Evolutionary conservation across 225 moss, liverwort and hornwort species (phyloP), one percentile per base, ranked within the genome.

Genomic region (Takakia lepidozioides): DNA sequence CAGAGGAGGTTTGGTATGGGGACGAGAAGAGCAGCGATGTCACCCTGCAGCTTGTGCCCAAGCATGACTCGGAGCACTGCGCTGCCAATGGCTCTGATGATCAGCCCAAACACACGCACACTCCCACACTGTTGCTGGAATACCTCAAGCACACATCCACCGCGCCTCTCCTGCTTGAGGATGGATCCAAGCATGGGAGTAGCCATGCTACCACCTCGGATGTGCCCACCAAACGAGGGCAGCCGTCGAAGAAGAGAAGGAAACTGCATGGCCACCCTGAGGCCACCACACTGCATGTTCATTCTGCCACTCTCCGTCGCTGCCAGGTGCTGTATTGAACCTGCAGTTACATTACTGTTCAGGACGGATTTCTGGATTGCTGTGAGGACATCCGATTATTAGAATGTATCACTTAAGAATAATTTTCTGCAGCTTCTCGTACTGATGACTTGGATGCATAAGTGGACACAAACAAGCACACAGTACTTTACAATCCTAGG

Each of bases 281-380:
- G 2, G 23, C 13, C 22, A 46, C 45, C 14, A 25, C 22, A 13
- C 23, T 46, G 25, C 45, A 46, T 25, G 45, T 46, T 46, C 45
- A 46, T 14, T 21, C 21, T 2, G 45, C 45, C 9, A 24, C 45
- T 46, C 45, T 46, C 2, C 25, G 45, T 24, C 45, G 45, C 10
- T 46, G 45, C 23, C 45, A 46, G 45, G 45, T 46, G 25, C 10
- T n/a, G n/a, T n/a, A n/a, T n/a, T n/a, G n/a, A n/a, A n/a, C n/a
- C n/a, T n/a, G n/a, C n/a, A n/a, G n/a, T n/a, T 8, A 7, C 41
- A 17, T 41, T 9, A 17, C 38, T 20, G 20, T 41, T 16, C n/a
- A 5, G 5, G 3, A 9, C 17, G 35, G n/a, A 10, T 2, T 15
- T 41, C n/a, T 41, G n/a, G 3, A n/a, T 9, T 7, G 18, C 11